Evolutionary conservation across 805 yeast species (phyloP).

Genomic region (Teunomyces pallodes): DNA sequence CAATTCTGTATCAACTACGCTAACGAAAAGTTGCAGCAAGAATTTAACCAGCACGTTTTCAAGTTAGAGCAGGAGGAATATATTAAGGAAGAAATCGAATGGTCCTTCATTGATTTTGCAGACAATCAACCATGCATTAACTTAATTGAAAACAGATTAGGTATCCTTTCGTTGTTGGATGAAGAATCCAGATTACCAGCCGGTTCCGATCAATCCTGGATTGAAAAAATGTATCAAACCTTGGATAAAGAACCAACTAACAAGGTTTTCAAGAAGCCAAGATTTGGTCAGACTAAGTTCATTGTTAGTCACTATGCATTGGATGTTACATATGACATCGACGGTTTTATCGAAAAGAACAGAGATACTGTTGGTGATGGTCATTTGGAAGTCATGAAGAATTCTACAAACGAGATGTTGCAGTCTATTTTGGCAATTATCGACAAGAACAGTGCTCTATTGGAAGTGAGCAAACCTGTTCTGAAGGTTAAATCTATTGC

Average conservation of each 20-base stretch:
- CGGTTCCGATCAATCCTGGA: constrained; percentile 91
- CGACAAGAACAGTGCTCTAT: constrained; percentile 55
- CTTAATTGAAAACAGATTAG: constrained; percentile 84
- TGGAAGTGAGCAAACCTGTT: constrained; percentile 27
- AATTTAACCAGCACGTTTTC: constrained; percentile 95
- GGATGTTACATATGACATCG: constrained; percentile 88
- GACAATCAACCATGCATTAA: constrained; percentile 97
- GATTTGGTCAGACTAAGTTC: constrained; percentile 89
- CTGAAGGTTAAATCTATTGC: constrained; percentile 37
- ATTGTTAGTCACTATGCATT: constrained; percentile 92
- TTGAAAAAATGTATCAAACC: constrained; percentile 82
- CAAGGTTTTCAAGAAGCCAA: constrained; percentile 82
- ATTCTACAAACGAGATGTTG: constrained; percentile 65
- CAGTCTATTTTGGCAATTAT: constrained; percentile 61
- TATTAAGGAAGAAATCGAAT: constrained; percentile 85
- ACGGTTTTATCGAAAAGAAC: constrained; percentile 94
- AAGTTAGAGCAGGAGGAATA: constrained; percentile 96
- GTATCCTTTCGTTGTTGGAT: constrained; percentile 83
- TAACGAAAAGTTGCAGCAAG: constrained; percentile 95
- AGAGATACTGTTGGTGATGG: constrained; percentile 98
- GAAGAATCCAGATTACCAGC: constrained; percentile 95
- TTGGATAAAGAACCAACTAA: constrained; percentile 75
- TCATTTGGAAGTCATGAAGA: constrained; percentile 78
- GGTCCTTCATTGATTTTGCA: constrained; percentile 94
- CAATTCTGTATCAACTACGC: constrained; percentile 97